Evolutionary conservation across 805 yeast genomes (phyloP).

Genomic region (Deakozyma indianensis): DNA sequence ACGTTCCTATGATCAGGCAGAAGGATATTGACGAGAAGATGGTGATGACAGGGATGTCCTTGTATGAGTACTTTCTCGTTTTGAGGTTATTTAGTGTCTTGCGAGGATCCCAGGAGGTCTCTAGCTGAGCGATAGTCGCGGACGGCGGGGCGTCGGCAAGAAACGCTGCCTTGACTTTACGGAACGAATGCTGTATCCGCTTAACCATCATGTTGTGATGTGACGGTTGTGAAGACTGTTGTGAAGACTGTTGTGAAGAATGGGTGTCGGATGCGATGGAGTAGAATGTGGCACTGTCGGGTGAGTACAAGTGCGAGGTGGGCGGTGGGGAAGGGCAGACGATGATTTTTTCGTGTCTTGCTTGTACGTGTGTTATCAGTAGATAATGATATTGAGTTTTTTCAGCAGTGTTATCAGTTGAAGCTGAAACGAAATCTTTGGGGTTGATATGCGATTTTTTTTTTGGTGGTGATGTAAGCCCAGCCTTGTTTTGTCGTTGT

Average conservation of each 20-base stretch:
- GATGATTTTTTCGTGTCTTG: too few species aligned
- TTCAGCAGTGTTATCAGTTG: too few species aligned
- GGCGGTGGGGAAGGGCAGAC: too few species aligned
- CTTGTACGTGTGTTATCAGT: too few species aligned
- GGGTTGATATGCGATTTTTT: too few species aligned
- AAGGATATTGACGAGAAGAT: slow-evolving; percentile 35
- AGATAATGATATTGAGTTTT: too few species aligned
- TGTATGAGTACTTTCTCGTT: slow-evolving; percentile 18
- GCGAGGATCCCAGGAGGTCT: slow-evolving; percentile 20
- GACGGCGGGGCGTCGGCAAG: slow-evolving; percentile 25
- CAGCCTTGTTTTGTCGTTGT: too few species aligned
- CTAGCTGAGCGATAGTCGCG: slow-evolving; percentile 16
- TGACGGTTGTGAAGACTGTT: neutral
- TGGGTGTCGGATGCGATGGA: neutral
- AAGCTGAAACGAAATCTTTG: too few species aligned
- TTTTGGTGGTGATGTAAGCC: too few species aligned
- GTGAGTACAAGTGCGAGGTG: slow-evolving; percentile 3
- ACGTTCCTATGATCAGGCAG: slow-evolving; percentile 25
- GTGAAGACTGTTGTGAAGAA: slow-evolving; percentile 10
- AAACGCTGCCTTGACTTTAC: slow-evolving; percentile 14
- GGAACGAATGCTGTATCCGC: slow-evolving; percentile 11
- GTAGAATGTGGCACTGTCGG: slow-evolving; percentile 9
- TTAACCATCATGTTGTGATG: neutral
- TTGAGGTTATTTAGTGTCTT: slow-evolving; percentile 19
- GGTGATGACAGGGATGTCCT: slow-evolving; percentile 38